Conservation (phyloP, 1,284 basidiomycete genomes). For the Irpex rosettiformis region DNA sequence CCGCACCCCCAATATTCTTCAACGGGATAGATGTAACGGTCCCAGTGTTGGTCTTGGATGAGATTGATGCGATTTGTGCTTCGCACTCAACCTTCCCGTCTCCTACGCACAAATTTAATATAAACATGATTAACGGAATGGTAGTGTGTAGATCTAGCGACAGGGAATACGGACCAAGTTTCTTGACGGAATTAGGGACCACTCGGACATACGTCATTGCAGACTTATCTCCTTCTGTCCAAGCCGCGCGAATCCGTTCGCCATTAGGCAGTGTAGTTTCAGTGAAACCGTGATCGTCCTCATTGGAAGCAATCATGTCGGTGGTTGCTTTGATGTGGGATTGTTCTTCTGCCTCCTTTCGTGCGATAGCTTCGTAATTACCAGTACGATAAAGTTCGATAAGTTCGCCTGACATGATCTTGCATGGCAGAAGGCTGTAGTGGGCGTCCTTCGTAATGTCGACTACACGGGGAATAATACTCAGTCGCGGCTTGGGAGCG, state of each 20-base stretch:
- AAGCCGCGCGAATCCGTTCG: not conserved
- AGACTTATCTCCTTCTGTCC: not conserved
- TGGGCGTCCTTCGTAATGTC: not conserved
- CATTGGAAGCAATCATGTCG: not conserved
- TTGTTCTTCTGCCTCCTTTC: not conserved
- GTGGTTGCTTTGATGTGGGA: not conserved
- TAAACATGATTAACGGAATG: not conserved
- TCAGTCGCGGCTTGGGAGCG: no score
- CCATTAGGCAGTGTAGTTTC: not conserved
- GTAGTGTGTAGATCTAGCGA: no score
- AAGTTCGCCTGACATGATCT: not conserved
- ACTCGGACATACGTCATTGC: not conserved
- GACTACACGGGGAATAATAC: not conserved
- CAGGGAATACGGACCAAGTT: not conserved
- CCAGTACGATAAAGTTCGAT: not conserved
- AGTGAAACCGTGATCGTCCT: not conserved
- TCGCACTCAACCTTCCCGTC: not conserved
- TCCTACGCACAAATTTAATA: not conserved
- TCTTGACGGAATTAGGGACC: not conserved
- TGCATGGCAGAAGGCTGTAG: not conserved
- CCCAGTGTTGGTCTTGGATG: not conserved
- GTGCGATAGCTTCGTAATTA: not conserved
- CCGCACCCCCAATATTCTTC: not conserved
- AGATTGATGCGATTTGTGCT: not conserved
- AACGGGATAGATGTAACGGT: not conserved